A percentile compares a stretch with the other conserved stretches of the same genome.
Conservation (phyloP, 164 flowering plant species). For the Protea cynaroides region DNA sequence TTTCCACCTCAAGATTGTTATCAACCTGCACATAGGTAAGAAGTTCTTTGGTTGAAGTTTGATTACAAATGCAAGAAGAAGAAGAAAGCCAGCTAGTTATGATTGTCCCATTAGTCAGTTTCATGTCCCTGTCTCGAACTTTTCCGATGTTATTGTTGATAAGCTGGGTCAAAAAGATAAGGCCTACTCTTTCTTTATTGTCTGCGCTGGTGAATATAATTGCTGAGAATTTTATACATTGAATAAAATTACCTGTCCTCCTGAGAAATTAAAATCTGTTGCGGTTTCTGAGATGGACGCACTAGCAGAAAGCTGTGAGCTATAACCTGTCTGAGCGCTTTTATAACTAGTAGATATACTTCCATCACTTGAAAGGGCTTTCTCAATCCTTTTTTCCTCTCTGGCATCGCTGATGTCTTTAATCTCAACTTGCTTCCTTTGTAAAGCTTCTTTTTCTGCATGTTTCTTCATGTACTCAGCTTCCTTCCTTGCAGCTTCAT, state of each 20-base stretch:
- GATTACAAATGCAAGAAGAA: no score
- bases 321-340: constrained; percentile 28
- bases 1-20: constrained; percentile 65
- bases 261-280: constrained; percentile 27
- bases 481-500: constrained; percentile 52
- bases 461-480: constrained; percentile 42
- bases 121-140: not conserved
- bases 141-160: no score
- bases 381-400: constrained; percentile 60
- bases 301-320: constrained; percentile 39
- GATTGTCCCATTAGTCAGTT: no score
- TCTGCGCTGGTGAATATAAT: no score
- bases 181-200: not conserved
- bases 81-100: no score
- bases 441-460: constrained; percentile 52
- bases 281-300: constrained; percentile 29
- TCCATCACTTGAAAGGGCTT: constrained; percentile 24
- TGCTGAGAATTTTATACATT: not conserved
- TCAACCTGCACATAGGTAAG: constrained; percentile 33
- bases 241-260: constrained; percentile 33
- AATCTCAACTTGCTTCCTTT: constrained; percentile 55
- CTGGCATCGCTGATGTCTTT: constrained; percentile 41
- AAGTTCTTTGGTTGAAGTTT: not conserved
- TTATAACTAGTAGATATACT: constrained; percentile 31
- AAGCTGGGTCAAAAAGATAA: not conserved